Conservation (phyloP, 805 yeast genomes). For the Saccharomycopsis amapae region DNA sequence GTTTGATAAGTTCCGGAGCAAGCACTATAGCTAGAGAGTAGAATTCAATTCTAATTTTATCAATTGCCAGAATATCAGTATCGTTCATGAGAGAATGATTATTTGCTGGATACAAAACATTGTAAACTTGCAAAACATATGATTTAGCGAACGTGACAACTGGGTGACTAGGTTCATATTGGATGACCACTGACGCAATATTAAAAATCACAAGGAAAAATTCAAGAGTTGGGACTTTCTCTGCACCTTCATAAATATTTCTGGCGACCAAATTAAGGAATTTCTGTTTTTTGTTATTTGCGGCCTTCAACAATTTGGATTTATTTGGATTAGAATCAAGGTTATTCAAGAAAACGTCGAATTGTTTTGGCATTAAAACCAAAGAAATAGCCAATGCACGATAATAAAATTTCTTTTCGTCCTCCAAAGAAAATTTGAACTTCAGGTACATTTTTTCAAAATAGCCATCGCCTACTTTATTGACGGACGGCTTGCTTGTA, state of each 20-base stretch:
- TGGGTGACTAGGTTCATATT: conserved; percentile 17
- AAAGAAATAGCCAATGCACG: conserved; percentile 15
- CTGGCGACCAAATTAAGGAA: conserved; percentile 6
- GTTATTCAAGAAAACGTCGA: conserved; percentile 9
- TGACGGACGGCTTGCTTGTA: conserved; percentile 3
- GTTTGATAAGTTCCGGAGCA: conserved; percentile 18
- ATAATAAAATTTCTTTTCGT: conserved; percentile 15
- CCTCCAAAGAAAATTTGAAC: conserved; percentile 5
- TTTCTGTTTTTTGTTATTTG: conserved; percentile 17
- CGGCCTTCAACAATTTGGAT: conserved; percentile 1
- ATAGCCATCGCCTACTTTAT: conserved; percentile 17
- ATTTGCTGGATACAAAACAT: conserved; percentile 16
- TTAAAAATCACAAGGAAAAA: conserved; percentile 16
- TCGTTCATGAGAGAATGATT: conserved; percentile 4
- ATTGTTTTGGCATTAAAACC: conserved; percentile 16
- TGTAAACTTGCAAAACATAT: conserved; percentile 9
- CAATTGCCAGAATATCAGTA: conserved; percentile 15
- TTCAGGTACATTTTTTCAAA: conserved; percentile 17
- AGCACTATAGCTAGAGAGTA: conserved; percentile 17
- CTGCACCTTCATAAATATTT: conserved; percentile 13
- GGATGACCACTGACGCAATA: conserved; percentile 16
- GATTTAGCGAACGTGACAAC: conserved; percentile 10
- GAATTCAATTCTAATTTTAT: conserved; percentile 19
- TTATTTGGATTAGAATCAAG: neutral
- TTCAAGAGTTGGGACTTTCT: conserved; percentile 17